phyloP scores from a whole-genome alignment of 768 basidiomycete genomes.

The Infundibulicybe gibba region DNA sequence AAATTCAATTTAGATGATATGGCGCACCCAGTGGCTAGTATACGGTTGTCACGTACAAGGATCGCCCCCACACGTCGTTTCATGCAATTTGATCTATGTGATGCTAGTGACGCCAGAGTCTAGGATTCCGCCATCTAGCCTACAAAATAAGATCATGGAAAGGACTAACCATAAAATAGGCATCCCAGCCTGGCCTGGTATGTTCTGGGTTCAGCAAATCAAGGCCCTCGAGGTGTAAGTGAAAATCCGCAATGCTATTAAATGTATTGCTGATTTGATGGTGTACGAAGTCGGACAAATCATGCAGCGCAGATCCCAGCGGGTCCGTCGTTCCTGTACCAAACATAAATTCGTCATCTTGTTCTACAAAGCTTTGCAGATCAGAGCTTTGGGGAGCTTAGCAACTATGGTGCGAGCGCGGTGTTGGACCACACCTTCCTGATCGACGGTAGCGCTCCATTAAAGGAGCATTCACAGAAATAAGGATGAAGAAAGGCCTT shows the following conservation, averaged over 20 bases:
- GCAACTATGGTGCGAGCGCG: not conserved
- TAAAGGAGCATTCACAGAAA: slow-evolving; percentile 82
- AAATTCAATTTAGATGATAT: not conserved
- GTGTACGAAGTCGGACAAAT: slow-evolving; percentile 48
- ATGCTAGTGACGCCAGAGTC: slow-evolving; percentile 89
- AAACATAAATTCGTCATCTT: slow-evolving; percentile 69
- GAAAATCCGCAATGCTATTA: slow-evolving; percentile 44
- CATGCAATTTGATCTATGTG: slow-evolving; percentile 93
- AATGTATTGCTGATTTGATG: slow-evolving; percentile 68
- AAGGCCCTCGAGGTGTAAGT: slow-evolving; percentile 61
- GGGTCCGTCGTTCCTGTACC: slow-evolving; percentile 29
- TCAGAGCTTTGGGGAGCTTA: slow-evolving; percentile 21
- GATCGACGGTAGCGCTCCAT: slow-evolving; percentile 63
- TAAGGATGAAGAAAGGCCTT: slow-evolving; percentile 87
- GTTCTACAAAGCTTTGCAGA: slow-evolving; percentile 70
- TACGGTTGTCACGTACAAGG: slow-evolving; percentile 78
- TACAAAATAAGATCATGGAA: not conserved
- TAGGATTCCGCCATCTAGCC: slow-evolving; percentile 18
- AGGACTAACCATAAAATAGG: slow-evolving; percentile 87
- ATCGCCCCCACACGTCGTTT: slow-evolving; percentile 95
- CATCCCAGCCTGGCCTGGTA: slow-evolving; percentile 89
- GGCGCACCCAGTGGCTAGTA: slow-evolving; percentile 73
- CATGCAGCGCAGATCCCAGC: slow-evolving; percentile 22
- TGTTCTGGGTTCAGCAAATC: slow-evolving; percentile 71
- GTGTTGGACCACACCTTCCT: slow-evolving; percentile 34